Evolutionary conservation across 129 eudicot genomes (phyloP).

Genomic region (Solidago caesia): DNA sequence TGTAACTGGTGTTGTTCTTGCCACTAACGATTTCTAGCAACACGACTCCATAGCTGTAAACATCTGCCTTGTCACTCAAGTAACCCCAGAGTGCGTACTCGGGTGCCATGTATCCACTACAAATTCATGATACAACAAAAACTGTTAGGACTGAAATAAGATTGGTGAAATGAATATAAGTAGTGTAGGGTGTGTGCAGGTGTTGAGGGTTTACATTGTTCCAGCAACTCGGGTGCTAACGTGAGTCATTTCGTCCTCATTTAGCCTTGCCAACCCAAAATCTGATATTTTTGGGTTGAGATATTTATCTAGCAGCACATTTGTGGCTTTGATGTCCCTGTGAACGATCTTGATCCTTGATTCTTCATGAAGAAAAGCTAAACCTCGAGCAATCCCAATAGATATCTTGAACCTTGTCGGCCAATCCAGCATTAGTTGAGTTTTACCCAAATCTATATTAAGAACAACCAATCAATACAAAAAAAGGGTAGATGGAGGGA

Average conservation of each 20-base stretch:
- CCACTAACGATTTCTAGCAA: constrained; percentile 81
- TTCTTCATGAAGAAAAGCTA: constrained; percentile 87
- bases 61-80: constrained; percentile 81
- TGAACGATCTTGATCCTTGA: constrained; percentile 76
- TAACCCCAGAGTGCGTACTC: constrained; percentile 92
- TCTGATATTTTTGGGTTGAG: constrained; percentile 82
- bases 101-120: constrained; percentile 96
- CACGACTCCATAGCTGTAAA: constrained; percentile 82
- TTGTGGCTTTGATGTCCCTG: constrained; percentile 84
- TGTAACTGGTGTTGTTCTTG: constrained; percentile 66
- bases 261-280: constrained; percentile 77
- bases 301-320: constrained; percentile 69
- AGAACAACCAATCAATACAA: background rate
- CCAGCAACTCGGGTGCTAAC: constrained; percentile 85
- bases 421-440: constrained; percentile 60
- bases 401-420: constrained; percentile 70
- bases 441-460: constrained; percentile 35
- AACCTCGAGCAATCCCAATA: constrained; percentile 74
- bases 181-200: background rate
- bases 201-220: constrained; percentile 54
- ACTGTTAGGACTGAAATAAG: background rate
- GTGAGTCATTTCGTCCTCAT: constrained; percentile 70
- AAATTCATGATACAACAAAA: constrained; percentile 6
- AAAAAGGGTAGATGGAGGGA: too few species aligned
- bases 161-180: background rate